These are phyloP conservation scores for Exophiala sideris DNA, from an alignment of 2,329 filamentous ascomycete species.

Conservation along the genomic window DNA sequence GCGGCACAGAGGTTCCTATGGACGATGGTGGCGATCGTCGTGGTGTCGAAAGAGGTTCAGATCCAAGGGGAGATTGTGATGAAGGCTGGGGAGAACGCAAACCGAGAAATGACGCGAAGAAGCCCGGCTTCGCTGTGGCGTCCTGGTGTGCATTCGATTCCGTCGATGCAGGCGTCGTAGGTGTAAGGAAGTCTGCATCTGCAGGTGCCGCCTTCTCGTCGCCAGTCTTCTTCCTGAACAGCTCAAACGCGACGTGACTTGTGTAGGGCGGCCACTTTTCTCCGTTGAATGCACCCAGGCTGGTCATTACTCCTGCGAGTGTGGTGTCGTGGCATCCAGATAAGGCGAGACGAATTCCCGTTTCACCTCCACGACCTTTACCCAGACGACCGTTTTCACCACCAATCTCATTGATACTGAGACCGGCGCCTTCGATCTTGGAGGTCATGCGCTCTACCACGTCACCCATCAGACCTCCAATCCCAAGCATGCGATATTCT, in stretches of 20 bases:
- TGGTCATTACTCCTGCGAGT: slow-evolving; percentile 71
- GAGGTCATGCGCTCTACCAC: slow-evolving; percentile 72
- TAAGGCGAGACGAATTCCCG: slow-evolving; percentile 67
- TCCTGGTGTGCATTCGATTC: slow-evolving; percentile 31
- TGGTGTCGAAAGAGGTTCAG: slow-evolving; percentile 23
- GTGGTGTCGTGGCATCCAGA: slow-evolving; percentile 94
- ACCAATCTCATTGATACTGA: slow-evolving; percentile 52
- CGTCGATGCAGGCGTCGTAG: slow-evolving; percentile 30
- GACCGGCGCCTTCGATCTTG: slow-evolving; percentile 58
- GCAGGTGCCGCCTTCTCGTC: slow-evolving; percentile 33
- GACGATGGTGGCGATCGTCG: slow-evolving; percentile 22
- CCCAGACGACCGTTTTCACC: slow-evolving; percentile 37
- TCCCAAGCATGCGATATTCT: slow-evolving; percentile 87
- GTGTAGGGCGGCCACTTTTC: slow-evolving; percentile 89
- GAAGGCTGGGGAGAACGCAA: slow-evolving; percentile 31
- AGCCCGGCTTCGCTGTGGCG: slow-evolving; percentile 15
- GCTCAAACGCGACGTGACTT: slow-evolving; percentile 83
- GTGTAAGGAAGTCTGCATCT: slow-evolving; percentile 15
- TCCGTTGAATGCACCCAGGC: slow-evolving; percentile 72
- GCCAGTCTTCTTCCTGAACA: slow-evolving; percentile 61
- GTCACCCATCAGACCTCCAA: slow-evolving; percentile 81
- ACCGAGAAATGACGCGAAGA: slow-evolving; percentile 28
- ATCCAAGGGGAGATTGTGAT: slow-evolving; percentile 19
- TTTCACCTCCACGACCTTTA: slow-evolving; percentile 47
- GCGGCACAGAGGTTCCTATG: slow-evolving; percentile 15